A percentile compares a stretch with the other conserved stretches of the same genome.
Evolutionary conservation across 106 monocot genomes (phyloP).

Genomic region (Apostasia shenzhenica): DNA sequence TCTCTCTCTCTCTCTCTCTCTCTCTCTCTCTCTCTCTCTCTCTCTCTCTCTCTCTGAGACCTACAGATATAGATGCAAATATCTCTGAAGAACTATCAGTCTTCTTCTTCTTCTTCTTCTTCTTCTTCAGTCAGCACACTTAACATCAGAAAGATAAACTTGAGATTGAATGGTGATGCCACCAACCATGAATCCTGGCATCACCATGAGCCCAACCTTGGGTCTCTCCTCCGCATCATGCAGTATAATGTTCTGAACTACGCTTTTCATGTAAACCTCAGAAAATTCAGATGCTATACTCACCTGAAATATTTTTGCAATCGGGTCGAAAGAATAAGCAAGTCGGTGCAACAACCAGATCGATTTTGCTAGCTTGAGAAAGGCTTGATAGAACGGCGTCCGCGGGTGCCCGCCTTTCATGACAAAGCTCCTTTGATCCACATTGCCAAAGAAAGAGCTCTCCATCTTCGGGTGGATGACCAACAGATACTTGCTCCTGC

Average conservation of each 20-base stretch:
- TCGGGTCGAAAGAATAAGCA: slow-evolving; percentile 34
- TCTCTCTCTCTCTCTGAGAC: neutral
- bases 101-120: neutral
- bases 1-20: neutral
- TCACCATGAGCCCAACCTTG: slow-evolving; percentile 65
- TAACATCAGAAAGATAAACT: slow-evolving; percentile 46
- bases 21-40: neutral
- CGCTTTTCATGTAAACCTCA: slow-evolving; percentile 61
- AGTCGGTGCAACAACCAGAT: slow-evolving; percentile 60
- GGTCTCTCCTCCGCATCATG: slow-evolving; percentile 9
- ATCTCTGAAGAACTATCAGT: neutral
- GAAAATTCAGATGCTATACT: slow-evolving; percentile 26
- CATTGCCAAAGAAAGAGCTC: slow-evolving; percentile 61
- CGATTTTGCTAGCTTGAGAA: slow-evolving; percentile 62
- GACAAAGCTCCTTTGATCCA: slow-evolving; percentile 59
- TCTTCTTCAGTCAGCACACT: slow-evolving; percentile 12
- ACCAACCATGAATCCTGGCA: slow-evolving; percentile 68
- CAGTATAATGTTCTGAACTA: slow-evolving; percentile 15
- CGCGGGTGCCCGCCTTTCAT: slow-evolving; percentile 55
- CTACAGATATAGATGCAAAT: neutral
- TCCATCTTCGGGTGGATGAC: slow-evolving; percentile 66
- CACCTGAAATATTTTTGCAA: slow-evolving; percentile 42
- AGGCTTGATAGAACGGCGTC: slow-evolving; percentile 80
- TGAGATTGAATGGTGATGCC: slow-evolving; percentile 28
- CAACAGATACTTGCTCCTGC: slow-evolving; percentile 44